Conservation (phyloP, 768 basidiomycete species). For the Leccinum boreale region DNA sequence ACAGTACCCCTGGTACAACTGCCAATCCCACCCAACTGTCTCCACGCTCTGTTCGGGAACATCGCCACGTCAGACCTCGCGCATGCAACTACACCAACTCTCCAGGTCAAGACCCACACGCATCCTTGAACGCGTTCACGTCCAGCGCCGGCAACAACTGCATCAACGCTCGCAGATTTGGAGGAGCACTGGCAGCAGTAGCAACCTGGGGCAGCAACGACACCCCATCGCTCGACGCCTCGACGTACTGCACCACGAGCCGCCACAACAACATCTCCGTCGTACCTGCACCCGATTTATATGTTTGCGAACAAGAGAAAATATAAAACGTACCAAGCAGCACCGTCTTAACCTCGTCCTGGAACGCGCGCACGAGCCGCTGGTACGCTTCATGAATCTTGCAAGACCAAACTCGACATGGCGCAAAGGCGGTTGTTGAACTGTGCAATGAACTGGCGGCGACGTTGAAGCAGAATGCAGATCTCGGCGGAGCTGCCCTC, state of each 20-base stretch:
- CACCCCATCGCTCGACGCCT: conserved; percentile 22
- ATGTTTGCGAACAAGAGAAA: background rate
- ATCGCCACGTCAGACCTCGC: background rate
- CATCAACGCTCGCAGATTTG: conserved; percentile 45
- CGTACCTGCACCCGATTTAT: conserved; percentile 42
- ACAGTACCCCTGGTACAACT: conserved; percentile 54
- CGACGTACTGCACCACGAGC: conserved; percentile 66
- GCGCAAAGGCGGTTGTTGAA: conserved; percentile 36
- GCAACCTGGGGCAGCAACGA: background rate
- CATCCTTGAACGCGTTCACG: conserved; percentile 53
- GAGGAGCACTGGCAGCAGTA: background rate
- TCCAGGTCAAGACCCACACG: conserved; percentile 55
- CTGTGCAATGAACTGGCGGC: conserved; percentile 59
- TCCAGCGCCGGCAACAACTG: conserved; percentile 57
- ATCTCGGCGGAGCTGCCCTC: conserved; percentile 62
- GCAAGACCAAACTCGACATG: conserved; percentile 33
- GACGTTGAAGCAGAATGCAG: conserved; percentile 41
- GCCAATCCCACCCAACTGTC: conserved; percentile 50
- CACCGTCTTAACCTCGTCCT: conserved; percentile 48
- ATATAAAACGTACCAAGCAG: conserved; percentile 46
- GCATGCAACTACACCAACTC: conserved; percentile 14
- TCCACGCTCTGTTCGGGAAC: conserved; percentile 36
- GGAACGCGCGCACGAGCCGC: conserved; percentile 38
- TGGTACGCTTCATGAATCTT: conserved; percentile 66
- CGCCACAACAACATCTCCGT: conserved; percentile 82